Base-by-base conservation (phyloP, 495 filamentous ascomycete species). In the Aspergillus mulundensis region DNA sequence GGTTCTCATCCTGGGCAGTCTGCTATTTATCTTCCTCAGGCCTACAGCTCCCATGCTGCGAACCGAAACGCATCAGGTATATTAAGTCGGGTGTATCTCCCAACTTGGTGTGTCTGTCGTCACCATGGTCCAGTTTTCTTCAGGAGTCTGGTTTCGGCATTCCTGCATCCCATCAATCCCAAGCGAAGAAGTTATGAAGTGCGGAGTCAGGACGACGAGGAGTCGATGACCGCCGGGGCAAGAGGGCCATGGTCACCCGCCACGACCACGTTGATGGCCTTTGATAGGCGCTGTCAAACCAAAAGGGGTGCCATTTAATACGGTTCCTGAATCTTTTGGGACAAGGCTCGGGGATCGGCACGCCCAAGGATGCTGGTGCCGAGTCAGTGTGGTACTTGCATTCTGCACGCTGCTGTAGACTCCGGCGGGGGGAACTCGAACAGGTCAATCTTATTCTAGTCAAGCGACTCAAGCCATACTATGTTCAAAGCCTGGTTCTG, bases 121-220 rank as follows among this genome's bases (percentile, higher is more conserved):
- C 32, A 42, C 38, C 23, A 42, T 42, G 10, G 16, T 23, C 53
- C 45, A 21, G 39, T 20, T 23, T 41, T 39, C 45, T 15, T 15
- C 34, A 42, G 36, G 18, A 21, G 32, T 30, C 18, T 18, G 32
- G 53, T 49, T 28, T 34, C 34, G 15, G 11, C 36, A 15, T 41
- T 34, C 20, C n/a, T 20, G 4, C 16, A 49, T 49, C 44, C 53
- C 44, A 50, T 56, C 44, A 56, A 56, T 56, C 44, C 53, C 23
- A 28, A 32, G 32, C 44, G 36, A 32, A 20, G 30, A 38, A 18
- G 15, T 34, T 25, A 46, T 21, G n/a, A 28, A 20, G 7, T 50
- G 46, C 34, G 48, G 48, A 50, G 48, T 16, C 34, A 34, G 25
- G 46, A 10, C 23, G 20, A 18, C 18, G 23, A 8, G 16, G n/a